These are phyloP conservation scores for Schizosaccharomyces octosporus DNA, from an alignment of 805 yeast species.

Conservation along the genomic window DNA sequence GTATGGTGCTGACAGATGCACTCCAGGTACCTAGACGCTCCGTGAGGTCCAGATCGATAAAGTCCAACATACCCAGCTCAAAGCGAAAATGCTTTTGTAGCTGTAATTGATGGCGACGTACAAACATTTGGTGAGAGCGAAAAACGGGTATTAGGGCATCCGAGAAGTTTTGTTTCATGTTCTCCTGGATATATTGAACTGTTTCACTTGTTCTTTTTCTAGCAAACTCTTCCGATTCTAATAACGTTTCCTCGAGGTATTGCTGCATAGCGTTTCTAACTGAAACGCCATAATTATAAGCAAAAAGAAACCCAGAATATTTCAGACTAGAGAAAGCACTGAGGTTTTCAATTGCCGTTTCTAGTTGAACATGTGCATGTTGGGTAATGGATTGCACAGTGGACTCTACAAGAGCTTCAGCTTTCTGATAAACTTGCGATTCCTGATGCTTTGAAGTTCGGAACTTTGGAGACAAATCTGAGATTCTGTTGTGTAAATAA, in stretches of 20 bases:
- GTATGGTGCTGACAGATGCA: slow-evolving; percentile 5
- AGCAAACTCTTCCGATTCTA: slow-evolving; percentile 43
- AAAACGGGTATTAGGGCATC: slow-evolving; percentile 13
- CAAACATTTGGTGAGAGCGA: slow-evolving; percentile 36
- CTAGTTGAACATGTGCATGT: slow-evolving; percentile 29
- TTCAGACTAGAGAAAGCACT: slow-evolving; percentile 29
- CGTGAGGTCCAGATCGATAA: slow-evolving; percentile 26
- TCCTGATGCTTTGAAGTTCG: slow-evolving; percentile 27
- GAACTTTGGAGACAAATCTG: slow-evolving; percentile 15
- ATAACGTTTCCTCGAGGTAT: slow-evolving; percentile 39
- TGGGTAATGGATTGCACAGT: slow-evolving; percentile 35
- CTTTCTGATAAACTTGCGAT: slow-evolving; percentile 29
- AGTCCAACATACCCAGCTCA: slow-evolving; percentile 41
- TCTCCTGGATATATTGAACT: slow-evolving; percentile 44
- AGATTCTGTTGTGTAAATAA: slow-evolving; percentile 24
- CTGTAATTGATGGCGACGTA: slow-evolving; percentile 24
- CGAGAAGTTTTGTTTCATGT: slow-evolving; percentile 52
- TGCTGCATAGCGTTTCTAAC: slow-evolving; percentile 47
- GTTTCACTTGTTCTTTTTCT: slow-evolving; percentile 31
- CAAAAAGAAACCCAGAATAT: slow-evolving; percentile 36
- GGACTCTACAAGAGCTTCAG: slow-evolving; percentile 39
- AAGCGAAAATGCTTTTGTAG: slow-evolving; percentile 13
- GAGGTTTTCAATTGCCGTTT: slow-evolving; percentile 25
- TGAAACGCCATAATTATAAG: slow-evolving; percentile 41
- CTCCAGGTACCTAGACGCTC: slow-evolving; percentile 7